Conservation (phyloP, 2,329 filamentous ascomycete genomes). For the Aspergillus cejpii region DNA sequence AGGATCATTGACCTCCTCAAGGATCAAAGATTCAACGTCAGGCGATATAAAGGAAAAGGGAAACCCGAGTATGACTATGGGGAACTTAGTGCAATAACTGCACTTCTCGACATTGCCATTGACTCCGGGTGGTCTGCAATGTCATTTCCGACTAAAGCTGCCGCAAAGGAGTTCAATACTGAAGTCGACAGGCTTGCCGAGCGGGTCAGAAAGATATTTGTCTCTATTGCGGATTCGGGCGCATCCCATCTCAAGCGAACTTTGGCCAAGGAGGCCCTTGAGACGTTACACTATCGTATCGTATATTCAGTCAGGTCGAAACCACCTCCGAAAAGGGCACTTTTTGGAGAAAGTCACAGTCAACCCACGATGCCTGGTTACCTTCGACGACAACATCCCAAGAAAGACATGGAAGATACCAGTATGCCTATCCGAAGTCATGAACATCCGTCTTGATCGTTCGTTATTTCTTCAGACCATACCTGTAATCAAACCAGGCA, state of each 20-base stretch:
- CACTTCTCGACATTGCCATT: slow-evolving; percentile 67
- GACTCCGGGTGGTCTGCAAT: slow-evolving; percentile 52
- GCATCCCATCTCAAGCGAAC: slow-evolving; percentile 65
- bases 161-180: slow-evolving; percentile 56
- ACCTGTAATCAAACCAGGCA: background rate
- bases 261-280: slow-evolving; percentile 68
- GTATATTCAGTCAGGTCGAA: slow-evolving; percentile 63
- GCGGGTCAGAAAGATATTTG: slow-evolving; percentile 51
- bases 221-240: slow-evolving; percentile 65
- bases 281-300: slow-evolving; percentile 68
- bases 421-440: background rate
- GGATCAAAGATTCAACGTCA: slow-evolving; percentile 30
- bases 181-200: slow-evolving; percentile 61
- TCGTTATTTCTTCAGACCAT: background rate
- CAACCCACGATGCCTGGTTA: slow-evolving; percentile 4
- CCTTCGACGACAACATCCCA: too few species aligned
- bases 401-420: background rate
- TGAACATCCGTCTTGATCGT: background rate
- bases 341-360: slow-evolving; percentile 28
- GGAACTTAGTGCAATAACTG: slow-evolving; percentile 58
- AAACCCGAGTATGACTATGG: slow-evolving; percentile 52
- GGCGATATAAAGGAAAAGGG: slow-evolving; percentile 20
- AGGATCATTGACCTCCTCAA: slow-evolving; percentile 26
- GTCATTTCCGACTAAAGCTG: slow-evolving; percentile 27
- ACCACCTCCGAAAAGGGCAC: slow-evolving; percentile 46